Evolutionary conservation across 148 eudicot species (phyloP).

Genomic region (Rhododendron henanense): DNA sequence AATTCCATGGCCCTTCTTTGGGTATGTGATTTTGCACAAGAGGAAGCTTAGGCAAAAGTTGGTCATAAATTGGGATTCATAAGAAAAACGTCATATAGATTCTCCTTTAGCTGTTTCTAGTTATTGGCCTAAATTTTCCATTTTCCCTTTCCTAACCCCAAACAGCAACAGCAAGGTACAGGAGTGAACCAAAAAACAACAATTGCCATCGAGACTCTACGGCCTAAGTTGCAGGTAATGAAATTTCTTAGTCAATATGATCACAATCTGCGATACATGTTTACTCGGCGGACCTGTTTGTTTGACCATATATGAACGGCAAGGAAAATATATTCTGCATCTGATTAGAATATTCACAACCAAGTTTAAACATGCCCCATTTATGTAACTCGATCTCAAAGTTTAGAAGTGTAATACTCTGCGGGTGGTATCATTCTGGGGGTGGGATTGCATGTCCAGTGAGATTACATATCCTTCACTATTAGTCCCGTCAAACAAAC

Average conservation of each 20-base stretch:
- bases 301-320: neutral
- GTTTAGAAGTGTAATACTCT: neutral
- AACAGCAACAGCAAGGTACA: conserved; percentile 77
- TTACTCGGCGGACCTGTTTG: neutral
- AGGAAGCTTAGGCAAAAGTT: too few species aligned
- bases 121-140: neutral
- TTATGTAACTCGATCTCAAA: neutral
- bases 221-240: conserved; percentile 72
- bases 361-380: neutral
- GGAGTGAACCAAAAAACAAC: conserved; percentile 42
- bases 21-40: too few species aligned
- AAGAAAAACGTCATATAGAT: too few species aligned
- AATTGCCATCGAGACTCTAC: conserved; percentile 52
- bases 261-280: neutral
- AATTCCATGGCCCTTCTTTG: too few species aligned
- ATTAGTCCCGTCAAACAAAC: neutral
- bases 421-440: neutral
- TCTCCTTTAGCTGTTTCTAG: too few species aligned
- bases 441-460: too few species aligned
- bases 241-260: neutral
- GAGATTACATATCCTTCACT: neutral
- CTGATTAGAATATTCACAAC: neutral
- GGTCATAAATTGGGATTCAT: too few species aligned
- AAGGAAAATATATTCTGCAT: neutral
- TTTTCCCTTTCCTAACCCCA: neutral